Base-by-base conservation (phyloP, 2,329 filamentous ascomycete species). In the Escovopsis weberi region DNA sequence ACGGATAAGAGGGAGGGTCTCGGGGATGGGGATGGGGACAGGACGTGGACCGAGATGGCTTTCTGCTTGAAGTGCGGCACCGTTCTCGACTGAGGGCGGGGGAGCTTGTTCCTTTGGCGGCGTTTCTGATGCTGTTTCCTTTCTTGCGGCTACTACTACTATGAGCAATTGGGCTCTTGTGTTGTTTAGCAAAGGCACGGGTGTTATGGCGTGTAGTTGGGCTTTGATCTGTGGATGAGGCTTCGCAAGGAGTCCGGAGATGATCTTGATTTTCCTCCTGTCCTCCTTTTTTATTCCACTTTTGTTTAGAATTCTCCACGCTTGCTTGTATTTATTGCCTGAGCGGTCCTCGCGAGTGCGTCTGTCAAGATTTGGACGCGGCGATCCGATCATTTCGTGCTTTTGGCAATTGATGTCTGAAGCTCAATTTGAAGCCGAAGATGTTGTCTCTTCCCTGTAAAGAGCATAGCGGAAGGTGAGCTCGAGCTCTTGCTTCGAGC, bases 31-130 rank as follows among this genome's bases (percentile, higher is more conserved):
- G 28, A 32, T 7, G 71, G 71, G 2, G 65, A 67, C 30, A 73
- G 69, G 55, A 60, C 57, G 9, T 78, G 74, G 74, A 67, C 62
- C 10, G 71, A 76, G 52, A 63, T 63, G 32, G 59, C 55, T 4
- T 43, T 61, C 39, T 78, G 74, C 47, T 60, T 76, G 33, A 51
- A 72, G 35, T 78, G 74, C 51, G 59, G 59, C 19, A 51, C 59
- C n/a, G 57, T 58, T 37, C 68, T 75, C 44, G 64, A 69, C 43
- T 70, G 59, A 58, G 28, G 4, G 15, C 10, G 34, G 26, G 33
- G 2, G 28, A 3, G 28, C 28, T 32, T 32, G 4, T 32, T 32
- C 3, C 8, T 9, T 9, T 9, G 11, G 8, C 28, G 28, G 28
- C 28, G 11, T 9, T 32, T 32, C 28, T 23, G 23, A 23, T 23